These are phyloP conservation scores for Penicillium alfredii DNA, from an alignment of 495 filamentous ascomycete genomes.

Conservation along the genomic window DNA sequence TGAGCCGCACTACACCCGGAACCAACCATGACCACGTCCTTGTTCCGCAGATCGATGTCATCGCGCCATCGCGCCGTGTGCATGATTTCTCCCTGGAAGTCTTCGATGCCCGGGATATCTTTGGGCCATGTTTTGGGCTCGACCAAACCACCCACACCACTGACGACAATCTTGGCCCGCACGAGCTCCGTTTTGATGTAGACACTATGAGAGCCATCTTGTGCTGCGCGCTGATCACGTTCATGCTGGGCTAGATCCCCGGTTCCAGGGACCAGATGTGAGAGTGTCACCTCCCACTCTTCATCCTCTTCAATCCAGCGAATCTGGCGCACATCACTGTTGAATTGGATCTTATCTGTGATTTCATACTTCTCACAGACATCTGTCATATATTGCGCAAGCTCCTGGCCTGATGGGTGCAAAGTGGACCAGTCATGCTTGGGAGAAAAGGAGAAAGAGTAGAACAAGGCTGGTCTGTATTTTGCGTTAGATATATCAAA, in stretches of 20 bases:
- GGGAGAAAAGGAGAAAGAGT: slow-evolving; percentile 57
- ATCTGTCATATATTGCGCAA: slow-evolving; percentile 52
- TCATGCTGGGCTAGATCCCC: slow-evolving; percentile 42
- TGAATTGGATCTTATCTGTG: slow-evolving; percentile 53
- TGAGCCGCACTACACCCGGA: slow-evolving; percentile 55
- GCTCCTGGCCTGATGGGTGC: slow-evolving; percentile 50
- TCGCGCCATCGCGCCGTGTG: slow-evolving; percentile 56
- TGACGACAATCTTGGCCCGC: slow-evolving; percentile 52
- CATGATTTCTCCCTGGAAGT: slow-evolving; percentile 49
- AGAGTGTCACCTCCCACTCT: slow-evolving; percentile 51
- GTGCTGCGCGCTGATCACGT: slow-evolving; percentile 21
- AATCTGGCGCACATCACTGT: slow-evolving; percentile 47
- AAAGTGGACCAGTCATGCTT: slow-evolving; percentile 54
- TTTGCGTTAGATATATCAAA: slow-evolving; percentile 9
- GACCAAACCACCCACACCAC: slow-evolving; percentile 49
- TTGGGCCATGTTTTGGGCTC: slow-evolving; percentile 47
- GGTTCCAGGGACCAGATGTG: slow-evolving; percentile 43
- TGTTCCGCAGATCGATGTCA: slow-evolving; percentile 38
- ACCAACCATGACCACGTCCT: slow-evolving; percentile 54
- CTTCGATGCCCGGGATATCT: slow-evolving; percentile 48
- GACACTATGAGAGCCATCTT: slow-evolving; percentile 32
- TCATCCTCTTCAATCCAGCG: slow-evolving; percentile 44
- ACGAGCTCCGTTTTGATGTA: slow-evolving; percentile 40
- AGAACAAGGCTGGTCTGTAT: slow-evolving; percentile 49
- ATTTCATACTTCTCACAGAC: slow-evolving; percentile 55